Evolutionary conservation across 371 early-diverging fungal genomes (phyloP), one percentile per base, ranked within the genome.

Genomic region (Smittium mucronatum): DNA sequence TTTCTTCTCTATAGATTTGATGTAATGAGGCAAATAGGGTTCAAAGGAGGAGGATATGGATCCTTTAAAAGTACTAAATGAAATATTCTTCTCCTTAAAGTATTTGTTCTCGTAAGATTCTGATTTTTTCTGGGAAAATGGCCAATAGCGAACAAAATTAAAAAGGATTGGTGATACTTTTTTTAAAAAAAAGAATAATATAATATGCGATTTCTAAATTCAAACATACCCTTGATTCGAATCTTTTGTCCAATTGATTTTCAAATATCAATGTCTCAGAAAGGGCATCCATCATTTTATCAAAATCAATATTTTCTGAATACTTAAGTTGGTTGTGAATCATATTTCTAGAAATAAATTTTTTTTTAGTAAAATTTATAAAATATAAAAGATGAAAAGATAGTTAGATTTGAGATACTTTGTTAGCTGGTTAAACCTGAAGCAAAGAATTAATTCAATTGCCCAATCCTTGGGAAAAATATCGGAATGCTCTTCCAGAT

Each of bases 191-290:
- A 47, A 47, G 47, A 47, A 47, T 47, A 11, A 11, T 11, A 47
- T 11, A 47, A 47, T 11, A 11, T 47, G 11, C 5, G 21, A 47
- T 47, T 47, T 21, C 47, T 11, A 47, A 47, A 47, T 47, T 47
- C 5, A 11, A 11, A 47, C 75, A 73, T 79, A 60, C 63, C 26
- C 58, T 70, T 16, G 71, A 71, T 58, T 78, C 75, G 70, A 87
- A 95, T 67, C 91, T 78, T 57, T 86, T 88, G 34, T 82, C 81
- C 5, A 95, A 79, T 74, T 93, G 93, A 8, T 79, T 76, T 77
- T 97, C 97, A 75, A 95, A 96, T 34, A 93, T 93, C 60, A 91
- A 81, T 0, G 97, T 95, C 16, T 87, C 77, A 36, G 91, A 88
- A 61, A 97, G 72, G 0, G 87, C 89, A 35, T 85, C 80, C 25